phyloP scores from a whole-genome alignment of 140 eudicot genomes.

The Stevia rebaudiana region DNA sequence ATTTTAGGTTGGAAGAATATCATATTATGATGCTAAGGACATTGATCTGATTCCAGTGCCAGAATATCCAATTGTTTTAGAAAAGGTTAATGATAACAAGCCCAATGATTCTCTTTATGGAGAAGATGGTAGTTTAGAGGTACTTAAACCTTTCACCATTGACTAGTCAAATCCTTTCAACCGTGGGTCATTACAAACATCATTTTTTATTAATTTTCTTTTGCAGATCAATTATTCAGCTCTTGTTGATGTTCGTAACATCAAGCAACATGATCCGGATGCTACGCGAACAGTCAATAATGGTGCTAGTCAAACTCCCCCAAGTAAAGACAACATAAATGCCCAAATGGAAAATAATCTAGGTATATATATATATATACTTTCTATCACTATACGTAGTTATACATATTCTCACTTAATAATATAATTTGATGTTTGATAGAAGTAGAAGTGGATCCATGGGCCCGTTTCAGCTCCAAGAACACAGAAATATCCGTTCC shows the following conservation, averaged over 20 bases:
- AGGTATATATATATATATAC: constrained; percentile 41
- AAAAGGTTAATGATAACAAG: constrained; percentile 45
- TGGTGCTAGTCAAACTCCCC: constrained; percentile 29
- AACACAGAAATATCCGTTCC: not conserved
- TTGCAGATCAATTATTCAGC: constrained; percentile 75
- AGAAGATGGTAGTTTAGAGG: constrained; percentile 97
- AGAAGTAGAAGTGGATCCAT: constrained; percentile 45
- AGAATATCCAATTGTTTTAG: constrained; percentile 53
- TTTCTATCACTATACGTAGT: not conserved
- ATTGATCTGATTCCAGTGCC: constrained; percentile 60
- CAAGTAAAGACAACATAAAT: constrained; percentile 25
- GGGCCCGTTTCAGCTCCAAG: constrained; percentile 55
- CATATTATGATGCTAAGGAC: constrained; percentile 45
- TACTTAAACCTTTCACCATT: constrained; percentile 20
- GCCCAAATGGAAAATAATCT: constrained; percentile 24
- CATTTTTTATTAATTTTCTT: not conserved
- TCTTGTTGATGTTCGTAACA: constrained; percentile 68
- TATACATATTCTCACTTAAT: constrained; percentile 4
- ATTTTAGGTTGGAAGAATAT: constrained; percentile 73
- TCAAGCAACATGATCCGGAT: constrained; percentile 36
- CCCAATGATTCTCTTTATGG: constrained; percentile 55
- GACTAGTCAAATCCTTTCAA: constrained; percentile 6
- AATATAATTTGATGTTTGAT: constrained; percentile 10
- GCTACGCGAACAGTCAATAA: constrained; percentile 29
- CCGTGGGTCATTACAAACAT: not conserved